A percentile compares a stretch with the other conserved stretches of the same genome.
Evolutionary conservation across 805 yeast genomes (phyloP).

Genomic region (Zygosaccharomyces gambellarensis): DNA sequence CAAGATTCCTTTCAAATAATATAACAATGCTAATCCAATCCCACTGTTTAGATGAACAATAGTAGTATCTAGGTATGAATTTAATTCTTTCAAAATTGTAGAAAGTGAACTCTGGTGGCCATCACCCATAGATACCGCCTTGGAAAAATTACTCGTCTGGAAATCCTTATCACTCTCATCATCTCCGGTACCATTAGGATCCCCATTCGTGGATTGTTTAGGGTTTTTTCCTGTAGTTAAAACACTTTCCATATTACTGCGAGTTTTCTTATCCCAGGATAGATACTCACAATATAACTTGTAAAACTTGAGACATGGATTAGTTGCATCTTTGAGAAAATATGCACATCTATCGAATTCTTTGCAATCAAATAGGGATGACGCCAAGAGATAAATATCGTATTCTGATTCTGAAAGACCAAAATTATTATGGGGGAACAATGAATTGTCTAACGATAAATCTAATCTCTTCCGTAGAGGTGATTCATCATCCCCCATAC

Average conservation of each 20-base stretch:
- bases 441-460: conserved; percentile 4
- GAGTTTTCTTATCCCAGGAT: conserved; percentile 69
- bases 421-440: conserved; percentile 2
- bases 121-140: conserved; percentile 13
- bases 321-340: conserved; percentile 47
- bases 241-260: conserved; percentile 69
- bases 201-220: conserved; percentile 8
- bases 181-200: conserved; percentile 8
- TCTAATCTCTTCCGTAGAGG: conserved; percentile 18
- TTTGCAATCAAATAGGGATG: conserved; percentile 69
- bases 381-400: conserved; percentile 55
- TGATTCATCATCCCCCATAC: conserved; percentile 23
- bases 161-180: conserved; percentile 6
- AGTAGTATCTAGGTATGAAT: conserved; percentile 15
- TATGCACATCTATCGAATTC: conserved; percentile 78
- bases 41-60: conserved; percentile 17
- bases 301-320: conserved; percentile 52
- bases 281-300: conserved; percentile 64
- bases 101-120: conserved; percentile 29
- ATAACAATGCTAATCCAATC: conserved; percentile 48
- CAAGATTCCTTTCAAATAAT: conserved; percentile 68
- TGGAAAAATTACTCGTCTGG: conserved; percentile 1
- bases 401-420: conserved; percentile 35
- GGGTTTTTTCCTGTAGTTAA: conserved; percentile 37
- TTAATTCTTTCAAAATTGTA: conserved; percentile 41